Conservation (phyloP, 2,329 filamentous ascomycete genomes). For the Botryotinia convoluta region DNA sequence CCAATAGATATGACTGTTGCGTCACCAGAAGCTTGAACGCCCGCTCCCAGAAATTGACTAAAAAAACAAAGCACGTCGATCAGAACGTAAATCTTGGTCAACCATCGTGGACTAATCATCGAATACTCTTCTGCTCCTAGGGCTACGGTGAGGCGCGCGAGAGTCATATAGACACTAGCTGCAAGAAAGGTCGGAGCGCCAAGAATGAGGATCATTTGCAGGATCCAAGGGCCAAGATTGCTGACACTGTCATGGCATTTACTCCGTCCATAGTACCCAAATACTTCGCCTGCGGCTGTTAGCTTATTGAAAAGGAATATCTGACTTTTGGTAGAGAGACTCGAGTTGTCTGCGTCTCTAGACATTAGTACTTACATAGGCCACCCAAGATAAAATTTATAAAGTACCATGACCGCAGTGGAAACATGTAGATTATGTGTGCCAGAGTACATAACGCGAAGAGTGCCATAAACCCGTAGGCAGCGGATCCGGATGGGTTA, state of each 20-base stretch:
- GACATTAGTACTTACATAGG: conserved; percentile 20
- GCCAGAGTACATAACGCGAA: conserved; percentile 22
- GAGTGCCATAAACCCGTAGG: conserved; percentile 24
- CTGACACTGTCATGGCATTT: not conserved
- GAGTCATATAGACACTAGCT: conserved; percentile 48
- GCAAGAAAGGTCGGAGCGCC: conserved; percentile 45
- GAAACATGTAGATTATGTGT: conserved; percentile 26
- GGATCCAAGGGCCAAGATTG: conserved; percentile 38
- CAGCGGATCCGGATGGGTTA: conserved; percentile 22
- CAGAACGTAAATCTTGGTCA: conserved; percentile 51
- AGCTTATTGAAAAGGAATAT: not conserved
- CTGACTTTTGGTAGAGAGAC: not conserved
- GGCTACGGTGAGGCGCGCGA: conserved; percentile 42
- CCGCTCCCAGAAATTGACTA: conserved; percentile 43
- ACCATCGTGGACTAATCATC: conserved; percentile 43
- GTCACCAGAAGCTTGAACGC: conserved; percentile 13
- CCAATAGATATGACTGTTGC: not conserved
- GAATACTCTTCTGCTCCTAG: conserved; percentile 44
- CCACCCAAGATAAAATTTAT: conserved; percentile 26
- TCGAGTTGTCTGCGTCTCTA: not conserved
- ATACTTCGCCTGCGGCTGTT: conserved; percentile 21
- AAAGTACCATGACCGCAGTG: conserved; percentile 25
- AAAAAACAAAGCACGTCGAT: conserved; percentile 50
- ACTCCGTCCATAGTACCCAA: conserved; percentile 23
- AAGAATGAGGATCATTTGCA: conserved; percentile 44